Evolutionary conservation across 257 asterid species (phyloP), one percentile per base, ranked within the genome.

Genomic region (Solanum raphanifolium): DNA sequence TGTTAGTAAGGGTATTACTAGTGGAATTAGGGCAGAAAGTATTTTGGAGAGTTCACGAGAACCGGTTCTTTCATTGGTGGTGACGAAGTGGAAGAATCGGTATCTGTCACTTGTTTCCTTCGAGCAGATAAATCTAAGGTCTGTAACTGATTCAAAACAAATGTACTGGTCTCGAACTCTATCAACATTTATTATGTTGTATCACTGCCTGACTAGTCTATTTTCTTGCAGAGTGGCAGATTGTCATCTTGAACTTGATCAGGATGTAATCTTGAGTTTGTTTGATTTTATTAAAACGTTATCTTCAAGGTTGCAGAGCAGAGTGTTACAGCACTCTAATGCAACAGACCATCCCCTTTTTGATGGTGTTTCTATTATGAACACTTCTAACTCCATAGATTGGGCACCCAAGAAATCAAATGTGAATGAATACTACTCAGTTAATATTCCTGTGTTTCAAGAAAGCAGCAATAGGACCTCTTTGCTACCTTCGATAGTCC

Each of bases 211-310:
- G 72, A 86, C 87, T 46, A 58, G 48, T 81, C 68, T 83, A 62
- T 84, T 35, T 72, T 83, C 87, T 91, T 93, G 91, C 97, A 95
- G 99, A 88, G 94, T 97, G 83, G 91, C 97, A 87, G 98, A 97
- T 87, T 90, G 94, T 89, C 94, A 92, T 93, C 98, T 97, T 87
- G 95, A 97, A 91, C 93, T 97, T 88, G 99, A 97, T 91, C 98
- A 93, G 90, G 98, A 95, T 91, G 92, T 95, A 43, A 92, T 93
- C 82, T 87, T 97, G 92, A 94, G 94, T 88, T 90, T 97, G 90
- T 92, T 95, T 89, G 98, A 95, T 86, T 94, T 95, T 88, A 91
- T 92, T 87, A 95, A 91, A 90, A 91, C 92, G 43, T 89, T 91
- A 81, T 91, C 97, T 79, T 91, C 93, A 84, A 93, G 96, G 91